Percentiles rank a stretch among this genome's conserved stretches.
These are phyloP conservation scores for Spathaspora girioi DNA, from an alignment of 805 yeast genomes.

Conservation along the genomic window DNA sequence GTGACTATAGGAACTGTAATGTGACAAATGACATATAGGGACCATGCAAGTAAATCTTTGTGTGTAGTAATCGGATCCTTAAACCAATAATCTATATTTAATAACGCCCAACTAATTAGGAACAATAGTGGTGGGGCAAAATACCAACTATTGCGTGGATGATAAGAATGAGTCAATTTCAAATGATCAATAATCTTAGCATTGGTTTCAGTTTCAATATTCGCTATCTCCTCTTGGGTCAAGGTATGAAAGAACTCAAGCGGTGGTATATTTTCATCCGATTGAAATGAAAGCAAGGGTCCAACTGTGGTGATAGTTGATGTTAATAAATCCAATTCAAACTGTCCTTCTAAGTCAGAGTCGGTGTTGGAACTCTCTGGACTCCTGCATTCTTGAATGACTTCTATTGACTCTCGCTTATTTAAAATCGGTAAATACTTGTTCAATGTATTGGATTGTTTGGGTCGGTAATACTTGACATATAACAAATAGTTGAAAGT, in stretches of 20 bases:
- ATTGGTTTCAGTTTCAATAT: neutral
- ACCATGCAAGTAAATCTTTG: conserved; percentile 60
- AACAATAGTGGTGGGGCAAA: conserved; percentile 48
- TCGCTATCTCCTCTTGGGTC: neutral
- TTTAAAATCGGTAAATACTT: neutral
- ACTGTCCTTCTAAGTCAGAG: neutral
- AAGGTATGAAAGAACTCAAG: neutral
- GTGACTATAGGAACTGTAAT: conserved; percentile 60
- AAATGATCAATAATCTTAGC: neutral
- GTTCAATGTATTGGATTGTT: neutral
- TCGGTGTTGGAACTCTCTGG: neutral
- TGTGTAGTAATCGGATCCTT: conserved; percentile 39
- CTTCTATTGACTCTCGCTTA: neutral
- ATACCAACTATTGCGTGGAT: conserved; percentile 38
- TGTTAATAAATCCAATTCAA: neutral
- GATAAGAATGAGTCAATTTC: neutral
- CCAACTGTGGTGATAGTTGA: neutral
- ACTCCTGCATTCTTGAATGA: neutral
- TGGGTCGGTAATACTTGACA: neutral
- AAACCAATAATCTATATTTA: conserved; percentile 44
- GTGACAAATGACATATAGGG: conserved; percentile 62
- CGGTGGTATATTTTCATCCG: neutral
- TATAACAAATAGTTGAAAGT: conserved; percentile 2
- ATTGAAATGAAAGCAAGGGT: neutral
- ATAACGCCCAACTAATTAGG: conserved; percentile 43